Evolutionary conservation across 2,329 filamentous ascomycete genomes (phyloP).

Genomic region (Talaromyces sp.): DNA sequence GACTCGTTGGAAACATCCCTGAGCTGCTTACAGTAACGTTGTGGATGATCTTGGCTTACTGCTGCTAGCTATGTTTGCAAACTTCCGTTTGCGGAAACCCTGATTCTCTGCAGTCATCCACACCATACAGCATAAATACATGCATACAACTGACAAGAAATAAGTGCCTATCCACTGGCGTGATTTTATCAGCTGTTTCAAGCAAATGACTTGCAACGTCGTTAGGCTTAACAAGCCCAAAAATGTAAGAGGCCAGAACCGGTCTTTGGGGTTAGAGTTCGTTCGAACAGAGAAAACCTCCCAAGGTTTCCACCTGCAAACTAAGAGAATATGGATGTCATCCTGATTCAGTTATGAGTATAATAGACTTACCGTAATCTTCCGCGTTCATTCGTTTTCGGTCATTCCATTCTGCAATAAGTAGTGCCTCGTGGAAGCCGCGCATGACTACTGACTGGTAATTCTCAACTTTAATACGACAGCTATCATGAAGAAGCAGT

Average conservation of each 20-base stretch:
- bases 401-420: not conserved
- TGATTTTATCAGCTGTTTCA: conserved; percentile 11
- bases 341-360: conserved; percentile 8
- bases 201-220: conserved; percentile 6
- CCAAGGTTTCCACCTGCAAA: conserved; percentile 8
- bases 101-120: not conserved
- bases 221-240: not conserved
- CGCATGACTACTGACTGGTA: conserved; percentile 4
- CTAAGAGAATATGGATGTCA: conserved; percentile 27
- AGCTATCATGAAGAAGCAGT: not conserved
- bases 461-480: not conserved
- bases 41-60: not conserved
- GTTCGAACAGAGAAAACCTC: not conserved
- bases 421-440: conserved; percentile 8
- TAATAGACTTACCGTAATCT: conserved; percentile 21
- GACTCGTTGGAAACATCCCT: not conserved
- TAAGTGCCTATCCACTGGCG: not conserved
- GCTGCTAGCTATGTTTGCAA: not conserved
- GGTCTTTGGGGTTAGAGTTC: not conserved
- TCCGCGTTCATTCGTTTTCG: conserved; percentile 21
- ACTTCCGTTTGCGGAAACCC: conserved; percentile 15
- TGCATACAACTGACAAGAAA: not conserved
- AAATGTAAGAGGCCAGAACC: not conserved
- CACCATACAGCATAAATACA: not conserved
- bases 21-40: not conserved